Evolutionary conservation across 2,329 filamentous ascomycete species (phyloP).

Genomic region (Monilinia polystroma): DNA sequence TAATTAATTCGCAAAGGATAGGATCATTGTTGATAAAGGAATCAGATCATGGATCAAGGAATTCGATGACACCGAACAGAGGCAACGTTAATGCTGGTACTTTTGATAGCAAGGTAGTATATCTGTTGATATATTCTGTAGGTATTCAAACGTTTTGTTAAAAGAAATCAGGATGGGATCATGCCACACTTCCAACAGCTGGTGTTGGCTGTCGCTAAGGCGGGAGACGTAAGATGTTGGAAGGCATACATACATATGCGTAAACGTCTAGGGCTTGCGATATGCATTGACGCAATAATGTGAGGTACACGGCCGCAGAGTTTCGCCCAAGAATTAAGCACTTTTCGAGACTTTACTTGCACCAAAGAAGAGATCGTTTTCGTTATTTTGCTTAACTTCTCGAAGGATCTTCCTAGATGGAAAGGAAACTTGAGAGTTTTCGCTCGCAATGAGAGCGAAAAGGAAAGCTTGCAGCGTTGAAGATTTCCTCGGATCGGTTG

Average conservation of each 20-base stretch:
- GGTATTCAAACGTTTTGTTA: neutral
- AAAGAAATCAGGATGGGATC: neutral
- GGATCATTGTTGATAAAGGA: neutral
- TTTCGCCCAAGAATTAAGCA: neutral
- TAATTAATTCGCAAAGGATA: neutral
- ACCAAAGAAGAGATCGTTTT: neutral
- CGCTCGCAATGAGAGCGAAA: neutral
- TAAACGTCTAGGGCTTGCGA: neutral
- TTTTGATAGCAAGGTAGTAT: neutral
- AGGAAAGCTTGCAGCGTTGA: neutral
- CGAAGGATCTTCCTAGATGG: neutral
- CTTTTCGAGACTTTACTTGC: neutral
- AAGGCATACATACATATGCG: neutral
- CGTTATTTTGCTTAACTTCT: neutral
- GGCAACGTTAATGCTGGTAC: neutral
- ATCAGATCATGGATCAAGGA: constrained; percentile 10
- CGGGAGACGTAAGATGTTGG: neutral
- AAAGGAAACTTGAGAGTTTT: neutral
- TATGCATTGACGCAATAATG: neutral
- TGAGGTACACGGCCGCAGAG: neutral
- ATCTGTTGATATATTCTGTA: neutral
- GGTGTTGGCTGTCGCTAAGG: neutral
- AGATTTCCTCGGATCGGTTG: neutral
- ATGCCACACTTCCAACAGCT: neutral
- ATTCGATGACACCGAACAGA: neutral